Conservation (phyloP, 2,329 filamentous ascomycete genomes). For the Cordyceps militaris region DNA sequence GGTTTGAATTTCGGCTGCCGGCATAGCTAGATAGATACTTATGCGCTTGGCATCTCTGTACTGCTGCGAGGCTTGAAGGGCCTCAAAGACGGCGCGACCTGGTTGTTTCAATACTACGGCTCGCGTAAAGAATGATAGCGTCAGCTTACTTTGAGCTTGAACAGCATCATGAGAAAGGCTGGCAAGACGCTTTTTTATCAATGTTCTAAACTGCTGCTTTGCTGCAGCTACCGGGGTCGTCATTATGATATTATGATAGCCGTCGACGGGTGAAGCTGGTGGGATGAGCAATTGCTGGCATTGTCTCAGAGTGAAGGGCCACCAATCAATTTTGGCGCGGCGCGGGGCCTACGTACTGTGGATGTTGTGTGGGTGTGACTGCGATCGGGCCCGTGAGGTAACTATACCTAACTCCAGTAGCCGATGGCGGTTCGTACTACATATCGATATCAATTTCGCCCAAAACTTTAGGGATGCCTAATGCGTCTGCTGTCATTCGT, state of each 20-base stretch:
- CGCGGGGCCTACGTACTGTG: too few relatives aligned
- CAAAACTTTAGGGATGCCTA: background rate
- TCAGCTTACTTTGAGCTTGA: constrained; percentile 60
- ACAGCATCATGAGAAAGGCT: constrained; percentile 55
- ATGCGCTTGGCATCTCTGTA: constrained; percentile 70
- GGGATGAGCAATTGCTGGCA: background rate
- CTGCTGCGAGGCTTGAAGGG: constrained; percentile 60
- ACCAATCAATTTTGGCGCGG: background rate
- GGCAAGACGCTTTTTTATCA: constrained; percentile 61
- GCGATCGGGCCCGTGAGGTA: background rate
- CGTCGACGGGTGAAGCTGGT: background rate
- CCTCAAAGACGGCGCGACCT: constrained; percentile 57
- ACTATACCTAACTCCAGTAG: background rate
- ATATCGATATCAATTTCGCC: too few relatives aligned
- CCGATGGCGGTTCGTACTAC: too few relatives aligned
- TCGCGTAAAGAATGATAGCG: background rate
- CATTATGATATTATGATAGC: constrained; percentile 39
- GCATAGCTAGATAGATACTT: constrained; percentile 92
- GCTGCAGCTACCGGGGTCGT: constrained; percentile 51
- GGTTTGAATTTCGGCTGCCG: constrained; percentile 77
- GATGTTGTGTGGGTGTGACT: too few relatives aligned
- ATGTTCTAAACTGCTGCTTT: constrained; percentile 68
- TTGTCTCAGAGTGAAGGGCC: background rate
- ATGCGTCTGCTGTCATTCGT: background rate
- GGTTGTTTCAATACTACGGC: background rate